phyloP scores from a whole-genome alignment of 2,329 filamentous ascomycete species.

The Didymella lethalis region DNA sequence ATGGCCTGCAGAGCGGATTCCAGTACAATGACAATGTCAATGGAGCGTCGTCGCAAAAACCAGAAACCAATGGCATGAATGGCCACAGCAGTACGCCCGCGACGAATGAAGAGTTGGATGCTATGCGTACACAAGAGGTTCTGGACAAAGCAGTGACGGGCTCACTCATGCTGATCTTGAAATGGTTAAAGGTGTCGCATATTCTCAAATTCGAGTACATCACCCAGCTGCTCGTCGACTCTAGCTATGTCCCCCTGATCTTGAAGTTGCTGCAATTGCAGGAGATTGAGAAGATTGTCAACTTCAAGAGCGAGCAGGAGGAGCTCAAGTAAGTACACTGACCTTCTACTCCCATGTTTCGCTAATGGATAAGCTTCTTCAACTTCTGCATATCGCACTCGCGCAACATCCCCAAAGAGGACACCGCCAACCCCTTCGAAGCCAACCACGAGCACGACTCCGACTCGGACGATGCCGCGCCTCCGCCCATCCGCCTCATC shows the following conservation, averaged over 20 bases:
- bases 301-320: constrained; percentile 81
- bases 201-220: constrained; percentile 96
- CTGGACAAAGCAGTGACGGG: constrained; percentile 91
- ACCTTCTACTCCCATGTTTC: background rate
- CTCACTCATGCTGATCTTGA: constrained; percentile 83
- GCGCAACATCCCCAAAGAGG: constrained; percentile 59
- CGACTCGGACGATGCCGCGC: constrained; percentile 72
- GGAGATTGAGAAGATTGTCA: constrained; percentile 88
- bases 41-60: constrained; percentile 42
- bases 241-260: constrained; percentile 91
- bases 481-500: constrained; percentile 77
- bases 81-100: constrained; percentile 38
- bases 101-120: constrained; percentile 77
- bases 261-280: constrained; percentile 94
- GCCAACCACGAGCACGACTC: constrained; percentile 38
- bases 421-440: constrained; percentile 29
- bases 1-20: constrained; percentile 58
- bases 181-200: constrained; percentile 96
- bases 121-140: constrained; percentile 82
- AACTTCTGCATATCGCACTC: constrained; percentile 82
- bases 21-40: constrained; percentile 54
- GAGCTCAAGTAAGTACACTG: constrained; percentile 72
- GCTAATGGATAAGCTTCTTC: constrained; percentile 74
- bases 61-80: constrained; percentile 45
- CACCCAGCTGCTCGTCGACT: constrained; percentile 90